Evolutionary conservation across 805 yeast genomes (phyloP).

Genomic region (Clavispora phyllophila): DNA sequence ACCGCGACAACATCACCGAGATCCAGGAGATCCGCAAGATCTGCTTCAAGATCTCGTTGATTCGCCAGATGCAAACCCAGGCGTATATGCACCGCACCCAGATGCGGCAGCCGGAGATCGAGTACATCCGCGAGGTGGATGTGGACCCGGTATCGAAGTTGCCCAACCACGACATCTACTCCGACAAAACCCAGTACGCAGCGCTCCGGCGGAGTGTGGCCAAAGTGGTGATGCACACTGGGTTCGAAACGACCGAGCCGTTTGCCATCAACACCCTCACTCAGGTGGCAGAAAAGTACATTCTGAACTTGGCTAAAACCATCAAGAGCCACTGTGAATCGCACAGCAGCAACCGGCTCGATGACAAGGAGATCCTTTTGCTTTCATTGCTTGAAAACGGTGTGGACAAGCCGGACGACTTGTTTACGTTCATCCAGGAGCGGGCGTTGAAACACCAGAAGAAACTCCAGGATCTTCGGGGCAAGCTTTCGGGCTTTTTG

Average conservation of each 20-base stretch:
- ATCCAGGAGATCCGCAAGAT: constrained; percentile 86
- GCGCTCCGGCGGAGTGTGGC: constrained; percentile 67
- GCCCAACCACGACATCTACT: constrained; percentile 58
- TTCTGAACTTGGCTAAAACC: constrained; percentile 68
- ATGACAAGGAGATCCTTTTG: constrained; percentile 43
- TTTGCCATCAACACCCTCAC: constrained; percentile 74
- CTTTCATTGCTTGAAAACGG: constrained; percentile 82
- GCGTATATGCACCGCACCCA: constrained; percentile 71
- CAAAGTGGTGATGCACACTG: constrained; percentile 83
- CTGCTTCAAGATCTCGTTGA: constrained; percentile 82
- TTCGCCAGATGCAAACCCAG: constrained; percentile 86
- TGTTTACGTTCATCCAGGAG: constrained; percentile 70
- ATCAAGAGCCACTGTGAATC: constrained; percentile 70
- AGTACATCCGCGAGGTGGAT: constrained; percentile 59
- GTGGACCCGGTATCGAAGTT: constrained; percentile 80
- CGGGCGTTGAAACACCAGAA: constrained; percentile 62
- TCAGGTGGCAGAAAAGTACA: constrained; percentile 75
- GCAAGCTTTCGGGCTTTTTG: constrained; percentile 63
- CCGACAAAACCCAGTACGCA: constrained; percentile 56
- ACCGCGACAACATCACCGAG: constrained; percentile 62
- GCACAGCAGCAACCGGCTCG: constrained; percentile 40
- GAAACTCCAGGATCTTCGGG: constrained; percentile 64
- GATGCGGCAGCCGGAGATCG: constrained; percentile 63
- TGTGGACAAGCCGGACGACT: constrained; percentile 67
- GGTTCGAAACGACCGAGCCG: constrained; percentile 81